phyloP scores from a whole-genome alignment of 768 basidiomycete genomes.

The Naganishia vaughanmartiniae region DNA sequence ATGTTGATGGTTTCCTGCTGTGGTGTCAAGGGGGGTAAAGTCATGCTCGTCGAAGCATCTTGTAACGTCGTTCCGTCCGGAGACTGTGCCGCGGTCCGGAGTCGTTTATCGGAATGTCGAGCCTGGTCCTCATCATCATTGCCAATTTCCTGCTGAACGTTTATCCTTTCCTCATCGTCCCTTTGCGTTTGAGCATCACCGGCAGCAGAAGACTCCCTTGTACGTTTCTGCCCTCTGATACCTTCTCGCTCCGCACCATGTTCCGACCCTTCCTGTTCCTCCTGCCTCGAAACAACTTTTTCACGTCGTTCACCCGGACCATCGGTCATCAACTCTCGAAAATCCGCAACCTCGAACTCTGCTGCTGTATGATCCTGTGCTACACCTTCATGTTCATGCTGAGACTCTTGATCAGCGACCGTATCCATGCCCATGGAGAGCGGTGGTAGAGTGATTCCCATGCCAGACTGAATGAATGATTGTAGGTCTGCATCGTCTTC shows the following conservation, averaged over 20 bases:
- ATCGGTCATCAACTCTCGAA: conserved; percentile 14
- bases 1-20: background rate
- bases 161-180: background rate
- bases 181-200: background rate
- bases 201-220: background rate
- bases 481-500: conserved; percentile 19
- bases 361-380: background rate
- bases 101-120: background rate
- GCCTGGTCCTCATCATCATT: background rate
- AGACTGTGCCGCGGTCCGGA: background rate
- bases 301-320: background rate
- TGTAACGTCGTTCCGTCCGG: background rate
- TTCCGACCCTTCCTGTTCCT: background rate
- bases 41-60: background rate
- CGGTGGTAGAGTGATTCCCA: conserved; percentile 13
- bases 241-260: background rate
- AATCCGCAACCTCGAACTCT: conserved; percentile 6
- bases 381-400: background rate
- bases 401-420: background rate
- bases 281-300: background rate
- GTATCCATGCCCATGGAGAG: conserved; percentile 18
- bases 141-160: background rate
- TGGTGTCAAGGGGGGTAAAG: background rate
- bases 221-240: background rate
- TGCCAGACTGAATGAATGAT: conserved; percentile 13